Conservation (phyloP, 805 yeast genomes). For the Metschnikowia peoriensis region DNA sequence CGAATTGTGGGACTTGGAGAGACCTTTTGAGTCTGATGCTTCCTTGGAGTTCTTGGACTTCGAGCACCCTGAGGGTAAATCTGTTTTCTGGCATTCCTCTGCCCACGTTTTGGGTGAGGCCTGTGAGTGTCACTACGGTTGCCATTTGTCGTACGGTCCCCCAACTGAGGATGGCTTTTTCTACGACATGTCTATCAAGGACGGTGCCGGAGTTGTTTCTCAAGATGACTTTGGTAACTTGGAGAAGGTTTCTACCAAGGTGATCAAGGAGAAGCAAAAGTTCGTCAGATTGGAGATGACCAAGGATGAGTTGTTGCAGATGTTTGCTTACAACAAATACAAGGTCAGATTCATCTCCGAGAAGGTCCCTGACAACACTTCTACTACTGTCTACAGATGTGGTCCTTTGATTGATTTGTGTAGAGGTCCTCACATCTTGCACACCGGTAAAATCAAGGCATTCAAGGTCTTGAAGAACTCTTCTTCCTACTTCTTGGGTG, state of each 20-base stretch:
- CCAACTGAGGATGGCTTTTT: conserved; percentile 98
- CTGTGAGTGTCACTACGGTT: conserved; percentile 93
- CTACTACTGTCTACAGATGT: conserved; percentile 96
- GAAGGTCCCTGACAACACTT: conserved; percentile 93
- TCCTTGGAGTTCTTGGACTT: conserved; percentile 83
- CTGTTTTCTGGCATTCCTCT: conserved; percentile 98
- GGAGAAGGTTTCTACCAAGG: conserved; percentile 84
- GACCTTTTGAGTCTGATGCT: conserved; percentile 80
- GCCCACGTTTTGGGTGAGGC: conserved; percentile 99
- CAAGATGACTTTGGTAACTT: conserved; percentile 80
- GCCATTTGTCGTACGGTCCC: conserved; percentile 85
- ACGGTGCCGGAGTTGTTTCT: conserved; percentile 66
- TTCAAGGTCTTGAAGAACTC: conserved; percentile 93
- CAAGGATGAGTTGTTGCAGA: conserved; percentile 84
- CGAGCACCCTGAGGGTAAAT: conserved; percentile 90
- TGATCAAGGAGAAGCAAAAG: conserved; percentile 91
- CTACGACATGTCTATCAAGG: conserved; percentile 87
- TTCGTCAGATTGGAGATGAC: conserved; percentile 91
- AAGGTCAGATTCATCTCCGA: conserved; percentile 82
- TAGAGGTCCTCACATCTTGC: conserved; percentile 97
- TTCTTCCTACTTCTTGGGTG: conserved; percentile 94
- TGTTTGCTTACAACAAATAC: conserved; percentile 96
- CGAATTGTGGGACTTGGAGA: conserved; percentile 85
- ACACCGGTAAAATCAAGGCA: conserved; percentile 94
- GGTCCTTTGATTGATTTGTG: conserved; percentile 97